Conservation (phyloP, 805 yeast genomes). For the Cyberlindnera bimundalis region DNA sequence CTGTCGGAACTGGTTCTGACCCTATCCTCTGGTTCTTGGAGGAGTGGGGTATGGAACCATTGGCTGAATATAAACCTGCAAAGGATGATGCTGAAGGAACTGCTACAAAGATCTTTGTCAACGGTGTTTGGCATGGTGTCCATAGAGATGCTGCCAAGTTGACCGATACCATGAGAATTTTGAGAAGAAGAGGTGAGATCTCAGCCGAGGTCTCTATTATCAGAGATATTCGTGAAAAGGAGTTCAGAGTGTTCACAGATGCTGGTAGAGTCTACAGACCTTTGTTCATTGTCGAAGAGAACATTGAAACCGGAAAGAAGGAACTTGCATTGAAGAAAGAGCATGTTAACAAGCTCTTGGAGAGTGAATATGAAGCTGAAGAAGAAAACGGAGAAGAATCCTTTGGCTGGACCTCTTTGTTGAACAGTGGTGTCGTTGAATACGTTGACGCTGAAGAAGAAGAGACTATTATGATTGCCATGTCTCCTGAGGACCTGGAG, state of each 20-base stretch:
- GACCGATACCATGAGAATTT: slow-evolving; percentile 83
- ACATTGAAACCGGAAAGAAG: slow-evolving; percentile 56
- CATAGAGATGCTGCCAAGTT: slow-evolving; percentile 94
- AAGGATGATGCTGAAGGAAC: slow-evolving; percentile 81
- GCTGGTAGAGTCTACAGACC: slow-evolving; percentile 99
- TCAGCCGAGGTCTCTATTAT: slow-evolving; percentile 95
- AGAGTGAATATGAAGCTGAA: slow-evolving; percentile 28
- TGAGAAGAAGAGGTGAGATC: slow-evolving; percentile 93
- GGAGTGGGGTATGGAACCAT: slow-evolving; percentile 99
- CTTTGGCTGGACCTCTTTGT: slow-evolving; percentile 82
- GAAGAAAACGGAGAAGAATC: slow-evolving; percentile 8
- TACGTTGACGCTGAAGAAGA: slow-evolving; percentile 99
- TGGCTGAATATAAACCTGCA: slow-evolving; percentile 93
- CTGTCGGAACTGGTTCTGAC: slow-evolving; percentile 96
- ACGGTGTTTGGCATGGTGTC: slow-evolving; percentile 99
- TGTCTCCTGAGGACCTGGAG: slow-evolving; percentile 96
- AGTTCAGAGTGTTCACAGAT: slow-evolving; percentile 93
- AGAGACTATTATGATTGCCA: slow-evolving; percentile 96
- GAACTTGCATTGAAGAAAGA: slow-evolving; percentile 83
- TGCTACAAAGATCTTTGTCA: slow-evolving; percentile 91
- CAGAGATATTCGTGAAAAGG: slow-evolving; percentile 95
- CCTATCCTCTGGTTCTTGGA: slow-evolving; percentile 90
- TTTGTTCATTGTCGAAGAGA: slow-evolving; percentile 87
- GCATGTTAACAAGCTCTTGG: slow-evolving; percentile 69
- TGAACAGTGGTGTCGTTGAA: slow-evolving; percentile 86